Evolutionary conservation across 371 early-diverging fungal genomes (phyloP).

Genomic region (Rhizopus arrhizus): DNA sequence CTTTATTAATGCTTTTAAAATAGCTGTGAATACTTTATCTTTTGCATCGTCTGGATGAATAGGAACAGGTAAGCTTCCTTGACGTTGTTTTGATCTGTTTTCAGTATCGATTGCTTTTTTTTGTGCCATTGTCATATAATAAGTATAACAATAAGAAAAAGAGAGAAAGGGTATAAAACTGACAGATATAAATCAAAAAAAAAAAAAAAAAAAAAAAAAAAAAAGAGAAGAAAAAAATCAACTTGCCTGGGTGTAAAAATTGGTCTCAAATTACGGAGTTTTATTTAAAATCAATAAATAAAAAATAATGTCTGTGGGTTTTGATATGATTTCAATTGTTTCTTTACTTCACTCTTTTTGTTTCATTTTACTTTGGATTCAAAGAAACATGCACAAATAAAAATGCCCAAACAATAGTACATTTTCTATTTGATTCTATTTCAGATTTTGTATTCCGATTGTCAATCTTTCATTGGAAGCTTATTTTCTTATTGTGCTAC

Average conservation of each 20-base stretch:
- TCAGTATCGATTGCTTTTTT: neutral
- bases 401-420: neutral
- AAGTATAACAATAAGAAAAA: neutral
- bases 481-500: no score
- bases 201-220: slow-evolving; percentile 2
- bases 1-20: slow-evolving; percentile 73
- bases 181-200: neutral
- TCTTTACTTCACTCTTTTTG: neutral
- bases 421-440: neutral
- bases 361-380: neutral
- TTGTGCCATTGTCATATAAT: slow-evolving; percentile 3
- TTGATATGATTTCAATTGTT: no score
- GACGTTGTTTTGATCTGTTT: neutral
- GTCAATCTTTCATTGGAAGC: neutral
- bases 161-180: neutral
- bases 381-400: neutral
- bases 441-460: slow-evolving; percentile 3
- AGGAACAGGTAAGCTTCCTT: slow-evolving; percentile 31
- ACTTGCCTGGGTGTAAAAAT: neutral
- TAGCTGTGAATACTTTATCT: slow-evolving; percentile 83
- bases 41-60: slow-evolving; percentile 79
- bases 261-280: slow-evolving; percentile 1
- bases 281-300: neutral
- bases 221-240: neutral
- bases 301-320: neutral